phyloP scores from a whole-genome alignment of 2,329 filamentous ascomycete genomes.

The Lasiodiplodia sp. region DNA sequence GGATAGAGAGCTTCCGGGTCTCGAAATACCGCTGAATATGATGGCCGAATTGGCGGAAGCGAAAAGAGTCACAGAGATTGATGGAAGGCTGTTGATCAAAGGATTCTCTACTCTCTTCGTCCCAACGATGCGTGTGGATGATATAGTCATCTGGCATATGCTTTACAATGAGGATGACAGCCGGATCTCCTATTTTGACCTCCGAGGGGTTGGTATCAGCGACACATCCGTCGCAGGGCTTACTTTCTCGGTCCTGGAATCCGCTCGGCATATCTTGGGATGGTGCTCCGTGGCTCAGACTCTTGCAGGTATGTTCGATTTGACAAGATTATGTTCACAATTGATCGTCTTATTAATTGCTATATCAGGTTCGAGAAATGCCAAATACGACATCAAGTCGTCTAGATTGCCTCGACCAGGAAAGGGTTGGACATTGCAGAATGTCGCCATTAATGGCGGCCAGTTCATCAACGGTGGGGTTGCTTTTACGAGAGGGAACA shows the following conservation, averaged over 20 bases:
- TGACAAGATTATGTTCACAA: not conserved
- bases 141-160: no score
- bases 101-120: no score
- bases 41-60: no score
- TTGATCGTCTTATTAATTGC: not conserved
- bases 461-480: not conserved
- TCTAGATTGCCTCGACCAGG: not conserved
- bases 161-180: not conserved
- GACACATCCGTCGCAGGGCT: no score
- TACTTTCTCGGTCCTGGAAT: not conserved
- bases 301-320: not conserved
- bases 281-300: not conserved
- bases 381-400: not conserved
- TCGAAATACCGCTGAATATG: no score
- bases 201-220: not conserved
- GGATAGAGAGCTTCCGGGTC: no score
- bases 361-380: not conserved
- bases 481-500: not conserved
- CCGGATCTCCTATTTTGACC: not conserved
- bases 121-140: no score
- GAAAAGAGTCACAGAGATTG: no score
- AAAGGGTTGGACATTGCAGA: not conserved
- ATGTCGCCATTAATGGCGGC: not conserved
- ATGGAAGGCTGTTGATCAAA: no score
- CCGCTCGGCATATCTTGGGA: not conserved